Evolutionary conservation across 1,139 yeast species (phyloP), one percentile per base, ranked within the genome.

Genomic region (Geotrichum phurueaensis): DNA sequence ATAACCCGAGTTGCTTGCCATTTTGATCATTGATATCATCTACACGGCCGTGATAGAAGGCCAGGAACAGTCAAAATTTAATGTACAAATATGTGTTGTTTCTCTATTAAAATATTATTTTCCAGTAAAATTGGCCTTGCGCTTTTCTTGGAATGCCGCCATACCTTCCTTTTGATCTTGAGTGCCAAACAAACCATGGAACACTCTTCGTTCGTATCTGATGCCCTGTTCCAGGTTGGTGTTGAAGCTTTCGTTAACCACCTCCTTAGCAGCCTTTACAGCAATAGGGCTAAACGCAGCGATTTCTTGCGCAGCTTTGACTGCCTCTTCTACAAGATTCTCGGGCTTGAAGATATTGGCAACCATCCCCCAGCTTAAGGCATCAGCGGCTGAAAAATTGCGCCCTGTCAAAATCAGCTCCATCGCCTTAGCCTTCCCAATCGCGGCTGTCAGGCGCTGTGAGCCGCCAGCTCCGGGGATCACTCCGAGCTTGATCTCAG

Each of bases 381-480:
- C 84, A 62, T 80, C 75, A 58, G 71, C 70, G 13, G 81, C 84
- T n/a, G 73, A 61, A 66, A 81, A 75, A 58, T 70, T 75, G 31
- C 76, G 74, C 47, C 84, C 84, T 9, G 83, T 80, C 51, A 81
- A 71, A 53, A 79, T 76, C 51, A 73, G 66, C 65, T 81, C 83
- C 77, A 78, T 78, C 23, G 84, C 82, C 51, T 75, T 72, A 25
- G 80, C 70, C 70, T 79, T 79, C 31, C 84, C 84, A 65, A 81
- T 74, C 23, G 79, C 76, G 54, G 75, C 70, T 27, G 79, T 73
- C 56, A 80, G 72, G 39, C 84, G 73, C 69, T 80, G 84, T 4
- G 83, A 77, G 27, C 83, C 84, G 23, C 84, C 84, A 23, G 81
- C 82, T 3, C 84, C 84, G 43, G 84, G 84, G 55, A 81, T 76